Conservation (phyloP, 441 rosid species). For the Adansonia madagascariensis region DNA sequence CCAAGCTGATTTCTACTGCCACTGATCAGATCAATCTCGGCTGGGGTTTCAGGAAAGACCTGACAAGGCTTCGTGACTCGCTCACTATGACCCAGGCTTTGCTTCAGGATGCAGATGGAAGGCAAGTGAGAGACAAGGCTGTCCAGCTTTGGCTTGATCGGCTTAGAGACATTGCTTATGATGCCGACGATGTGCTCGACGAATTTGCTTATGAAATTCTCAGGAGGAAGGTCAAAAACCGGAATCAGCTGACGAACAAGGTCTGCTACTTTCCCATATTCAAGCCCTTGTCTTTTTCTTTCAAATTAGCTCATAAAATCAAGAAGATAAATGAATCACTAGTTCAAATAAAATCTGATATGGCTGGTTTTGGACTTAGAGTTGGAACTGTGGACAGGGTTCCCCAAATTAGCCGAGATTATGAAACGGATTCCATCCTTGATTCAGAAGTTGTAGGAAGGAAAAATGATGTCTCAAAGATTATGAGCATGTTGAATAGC, state of each 20-base stretch:
- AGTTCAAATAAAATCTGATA: background rate
- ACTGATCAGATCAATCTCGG: background rate
- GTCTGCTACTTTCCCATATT: background rate
- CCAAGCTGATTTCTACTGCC: background rate
- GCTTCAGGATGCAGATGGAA: background rate
- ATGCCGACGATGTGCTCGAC: constrained; percentile 15
- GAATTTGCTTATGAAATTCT: constrained; percentile 21
- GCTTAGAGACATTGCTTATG: background rate
- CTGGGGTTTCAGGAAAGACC: background rate
- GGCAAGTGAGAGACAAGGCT: background rate
- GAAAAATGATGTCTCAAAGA: constrained; percentile 11
- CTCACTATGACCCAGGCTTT: background rate
- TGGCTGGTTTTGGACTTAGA: background rate
- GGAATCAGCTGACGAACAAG: background rate
- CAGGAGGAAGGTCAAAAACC: background rate
- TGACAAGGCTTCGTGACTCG: background rate
- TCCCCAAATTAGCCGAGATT: background rate
- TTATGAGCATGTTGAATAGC: background rate
- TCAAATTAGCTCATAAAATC: background rate
- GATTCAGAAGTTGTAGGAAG: constrained; percentile 18
- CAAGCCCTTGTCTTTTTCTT: background rate
- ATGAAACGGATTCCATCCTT: constrained; percentile 8
- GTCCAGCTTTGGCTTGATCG: background rate
- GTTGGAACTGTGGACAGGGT: background rate
- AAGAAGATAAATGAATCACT: background rate